Evolutionary conservation across 495 filamentous ascomycete genomes (phyloP), one percentile per base, ranked within the genome.

Genomic region (Umbilicaria muhlenbergii): DNA sequence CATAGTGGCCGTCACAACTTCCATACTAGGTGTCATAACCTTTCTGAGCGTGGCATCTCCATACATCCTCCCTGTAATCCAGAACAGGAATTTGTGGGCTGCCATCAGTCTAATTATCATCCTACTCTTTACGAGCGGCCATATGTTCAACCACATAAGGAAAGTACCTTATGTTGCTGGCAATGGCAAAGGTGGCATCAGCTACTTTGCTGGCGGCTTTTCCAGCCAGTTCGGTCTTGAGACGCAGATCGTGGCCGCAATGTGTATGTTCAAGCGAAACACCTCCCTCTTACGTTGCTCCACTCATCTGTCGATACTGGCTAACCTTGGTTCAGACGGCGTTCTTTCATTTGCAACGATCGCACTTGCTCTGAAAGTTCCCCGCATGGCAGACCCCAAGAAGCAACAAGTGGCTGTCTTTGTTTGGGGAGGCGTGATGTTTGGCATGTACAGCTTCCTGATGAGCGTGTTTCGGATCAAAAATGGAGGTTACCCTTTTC

Each of bases 141-240:
- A 96, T 58, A 98, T 99, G 91, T 99, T 88, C 72, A 96, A 96
- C 62, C 91, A 96, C 52, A 99, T 99, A 57, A 74, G 91, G 43
- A 87, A 87, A 55, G 86, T 91, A 0, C 89, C 91, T n/a, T 99
- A 99, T 55, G 85, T 96, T 38, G 75, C 78, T 32, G 83, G 79
- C 16, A 80, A 96, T 62, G 86, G 84, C 5, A 73, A 70, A 37
- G 92, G 92, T 7, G 87, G 86, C 2, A 74, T 96, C 34, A 81
- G 65, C 56, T 99, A 96, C 60, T 89, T 96, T 60, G 91, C 92
- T 3, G 75, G 75, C 37, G 91, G 91, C 1, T 99, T 96, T 57
- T 86, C 86, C 55, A 96, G 80, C 56, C 91, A 99, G 58, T 94
- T 81, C 57, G 91, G 92, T 8, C 66, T 96, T 54, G 91, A 99